Conservation (phyloP, 495 filamentous ascomycete species). For the Lasiosphaeria miniovina region DNA sequence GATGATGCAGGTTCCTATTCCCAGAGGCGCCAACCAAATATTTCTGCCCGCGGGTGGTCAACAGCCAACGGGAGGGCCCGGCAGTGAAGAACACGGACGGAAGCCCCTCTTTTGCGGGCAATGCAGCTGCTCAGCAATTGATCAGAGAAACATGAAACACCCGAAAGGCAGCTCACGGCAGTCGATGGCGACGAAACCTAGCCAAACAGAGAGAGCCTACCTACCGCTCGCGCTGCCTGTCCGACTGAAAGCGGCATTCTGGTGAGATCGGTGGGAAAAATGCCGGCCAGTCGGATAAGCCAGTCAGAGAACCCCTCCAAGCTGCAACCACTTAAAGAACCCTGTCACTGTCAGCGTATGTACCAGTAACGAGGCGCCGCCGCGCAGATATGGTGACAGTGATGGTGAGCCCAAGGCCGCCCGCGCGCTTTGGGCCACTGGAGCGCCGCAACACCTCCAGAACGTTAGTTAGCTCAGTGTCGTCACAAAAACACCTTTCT, state of each 20-base stretch:
- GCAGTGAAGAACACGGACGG: not conserved
- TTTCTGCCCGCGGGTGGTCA: constrained; percentile 10
- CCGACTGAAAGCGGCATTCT: not conserved
- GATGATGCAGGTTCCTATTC: constrained; percentile 14
- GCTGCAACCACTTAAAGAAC: constrained; percentile 30
- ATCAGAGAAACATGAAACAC: constrained; percentile 32
- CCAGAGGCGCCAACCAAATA: constrained; percentile 14
- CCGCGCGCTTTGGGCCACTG: constrained; percentile 16
- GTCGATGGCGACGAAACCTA: constrained; percentile 14
- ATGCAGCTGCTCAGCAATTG: constrained; percentile 8
- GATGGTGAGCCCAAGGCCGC: constrained; percentile 1
- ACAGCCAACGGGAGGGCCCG: constrained; percentile 3
- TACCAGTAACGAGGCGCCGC: constrained; percentile 13
- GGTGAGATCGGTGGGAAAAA: constrained; percentile 12
- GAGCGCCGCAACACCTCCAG: too few species aligned
- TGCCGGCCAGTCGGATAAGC: constrained; percentile 22
- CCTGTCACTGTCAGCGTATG: constrained; percentile 11
- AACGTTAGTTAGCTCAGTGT: not conserved
- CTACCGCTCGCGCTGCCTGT: not conserved
- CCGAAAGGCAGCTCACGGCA: constrained; percentile 14
- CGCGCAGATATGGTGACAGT: constrained; percentile 17
- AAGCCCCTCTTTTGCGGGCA: constrained; percentile 2
- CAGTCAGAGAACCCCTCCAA: constrained; percentile 8
- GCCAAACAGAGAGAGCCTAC: constrained; percentile 21
- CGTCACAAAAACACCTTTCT: not conserved